Evolutionary conservation across 2,329 filamentous ascomycete species (phyloP).

Genomic region (Coniochaeta sp.): DNA sequence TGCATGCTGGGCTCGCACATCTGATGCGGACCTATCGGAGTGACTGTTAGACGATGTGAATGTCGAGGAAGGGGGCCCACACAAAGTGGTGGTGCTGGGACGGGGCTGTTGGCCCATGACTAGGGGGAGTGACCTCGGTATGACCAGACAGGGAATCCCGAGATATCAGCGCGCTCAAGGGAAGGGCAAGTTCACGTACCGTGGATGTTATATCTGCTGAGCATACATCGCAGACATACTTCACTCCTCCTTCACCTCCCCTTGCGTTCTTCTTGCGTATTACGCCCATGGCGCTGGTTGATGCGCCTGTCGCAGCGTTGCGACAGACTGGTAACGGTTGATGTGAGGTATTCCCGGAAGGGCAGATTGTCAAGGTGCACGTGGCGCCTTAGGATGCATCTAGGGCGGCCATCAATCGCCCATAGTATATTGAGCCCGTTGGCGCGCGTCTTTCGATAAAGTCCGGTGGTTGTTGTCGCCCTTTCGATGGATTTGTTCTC

Average conservation of each 20-base stretch:
- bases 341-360: too few species aligned
- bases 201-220: conserved; percentile 96
- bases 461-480: background rate
- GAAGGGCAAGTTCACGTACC: conserved; percentile 48
- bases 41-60: background rate
- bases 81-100: background rate
- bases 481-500: background rate
- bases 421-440: background rate
- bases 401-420: background rate
- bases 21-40: conserved; percentile 77
- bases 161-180: conserved; percentile 7
- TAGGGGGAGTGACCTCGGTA: too few species aligned
- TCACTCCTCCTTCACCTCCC: conserved; percentile 80
- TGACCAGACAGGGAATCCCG: too few species aligned
- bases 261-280: conserved; percentile 95
- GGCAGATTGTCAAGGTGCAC: background rate
- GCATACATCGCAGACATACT: conserved; percentile 97
- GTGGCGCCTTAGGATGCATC: background rate
- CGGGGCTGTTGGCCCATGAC: background rate
- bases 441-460: background rate
- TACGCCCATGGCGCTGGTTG: conserved; percentile 88
- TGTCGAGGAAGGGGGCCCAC: conserved; percentile 6
- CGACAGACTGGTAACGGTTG: background rate
- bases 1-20: conserved; percentile 76
- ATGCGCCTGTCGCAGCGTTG: background rate